Evolutionary conservation across 106 monocot species (phyloP).

Genomic region (Iris macrosiphon): DNA sequence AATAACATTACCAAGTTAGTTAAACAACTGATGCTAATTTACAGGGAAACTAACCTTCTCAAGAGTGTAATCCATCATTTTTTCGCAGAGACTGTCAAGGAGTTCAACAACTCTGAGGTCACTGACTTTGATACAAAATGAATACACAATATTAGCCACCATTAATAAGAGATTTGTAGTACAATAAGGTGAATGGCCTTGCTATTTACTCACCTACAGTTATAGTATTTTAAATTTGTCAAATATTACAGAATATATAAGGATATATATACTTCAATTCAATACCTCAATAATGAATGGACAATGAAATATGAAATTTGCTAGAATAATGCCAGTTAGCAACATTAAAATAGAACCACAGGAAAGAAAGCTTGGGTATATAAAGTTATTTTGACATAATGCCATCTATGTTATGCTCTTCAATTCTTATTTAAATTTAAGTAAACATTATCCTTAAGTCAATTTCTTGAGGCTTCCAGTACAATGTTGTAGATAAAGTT

Average conservation of each 20-base stretch:
- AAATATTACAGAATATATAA: neutral
- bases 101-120: conserved; percentile 14
- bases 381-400: too few species aligned
- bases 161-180: neutral
- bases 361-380: neutral
- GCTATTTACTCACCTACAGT: neutral
- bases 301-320: neutral
- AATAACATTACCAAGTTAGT: neutral
- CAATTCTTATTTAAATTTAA: neutral
- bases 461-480: too few species aligned
- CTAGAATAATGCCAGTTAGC: too few species aligned
- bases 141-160: conserved; percentile 1
- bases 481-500: too few species aligned
- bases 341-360: neutral
- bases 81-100: conserved; percentile 9
- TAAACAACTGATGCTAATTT: neutral
- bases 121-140: neutral
- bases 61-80: conserved; percentile 10
- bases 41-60: conserved; percentile 1
- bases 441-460: neutral
- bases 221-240: neutral
- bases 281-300: neutral
- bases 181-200: neutral
- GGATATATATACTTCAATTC: neutral
- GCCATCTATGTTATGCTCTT: neutral